Evolutionary conservation across 176 grass and related monocot species (phyloP).

Genomic region (barley (Hordeum vulgare)): MorexV3_pseudomolecules_assembly NC_058520.1:615333406-615333905

Average conservation of each 20-base stretch:
- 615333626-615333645: neutral
- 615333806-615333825: no score
- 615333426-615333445: conserved; percentile 59
- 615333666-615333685: conserved; percentile 62
- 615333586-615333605: neutral
- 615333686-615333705: conserved; percentile 45
- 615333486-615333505: conserved; percentile 62
- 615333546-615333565: conserved; percentile 66
- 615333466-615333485: conserved; percentile 2
- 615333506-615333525: conserved; percentile 76
- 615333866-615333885: no score
- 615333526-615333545: conserved; percentile 84
- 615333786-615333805: no score
- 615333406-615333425: conserved; percentile 66
- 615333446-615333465: conserved; percentile 19
- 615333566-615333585: conserved; percentile 49
- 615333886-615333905: no score
- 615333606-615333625: neutral
- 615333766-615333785: neutral
- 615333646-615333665: conserved; percentile 47
- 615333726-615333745: conserved; percentile 16
- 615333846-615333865: no score
- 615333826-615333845: no score
- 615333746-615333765: neutral
- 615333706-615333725: neutral